Evolutionary conservation across 2,329 filamentous ascomycete genomes (phyloP).

Genomic region (Erysiphe neolycopersici): DNA sequence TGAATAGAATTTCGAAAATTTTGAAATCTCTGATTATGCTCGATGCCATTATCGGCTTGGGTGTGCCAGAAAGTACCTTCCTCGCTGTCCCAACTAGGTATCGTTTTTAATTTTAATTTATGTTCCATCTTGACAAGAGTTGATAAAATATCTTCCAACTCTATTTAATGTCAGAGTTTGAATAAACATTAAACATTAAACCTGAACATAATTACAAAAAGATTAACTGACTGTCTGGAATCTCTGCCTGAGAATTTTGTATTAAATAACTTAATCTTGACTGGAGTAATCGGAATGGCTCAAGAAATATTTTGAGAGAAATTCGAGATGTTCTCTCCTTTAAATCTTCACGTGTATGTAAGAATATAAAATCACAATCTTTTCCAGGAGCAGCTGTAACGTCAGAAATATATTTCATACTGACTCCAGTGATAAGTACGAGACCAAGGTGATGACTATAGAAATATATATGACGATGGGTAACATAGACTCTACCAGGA

Average conservation of each 20-base stretch:
- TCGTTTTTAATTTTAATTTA: constrained; percentile 25
- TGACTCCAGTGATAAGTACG: constrained; percentile 56
- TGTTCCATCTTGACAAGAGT: constrained; percentile 50
- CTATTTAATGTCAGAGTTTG: constrained; percentile 1
- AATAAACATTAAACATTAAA: neutral
- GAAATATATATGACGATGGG: constrained; percentile 70
- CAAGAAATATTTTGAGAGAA: constrained; percentile 79
- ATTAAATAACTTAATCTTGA: constrained; percentile 65
- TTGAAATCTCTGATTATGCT: constrained; percentile 16
- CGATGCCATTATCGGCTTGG: constrained; percentile 30
- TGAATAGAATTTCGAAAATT: constrained; percentile 30
- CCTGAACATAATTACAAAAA: neutral
- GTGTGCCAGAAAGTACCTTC: constrained; percentile 45
- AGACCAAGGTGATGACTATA: constrained; percentile 89
- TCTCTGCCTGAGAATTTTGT: constrained; percentile 47
- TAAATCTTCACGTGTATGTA: constrained; percentile 30
- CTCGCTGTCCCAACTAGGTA: constrained; percentile 69
- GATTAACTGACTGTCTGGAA: constrained; percentile 24
- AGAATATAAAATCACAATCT: constrained; percentile 77
- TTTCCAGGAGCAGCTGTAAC: constrained; percentile 72
- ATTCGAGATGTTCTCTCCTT: constrained; percentile 21
- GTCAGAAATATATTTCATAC: constrained; percentile 50
- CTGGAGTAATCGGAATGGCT: constrained; percentile 60
- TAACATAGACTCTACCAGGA: constrained; percentile 67
- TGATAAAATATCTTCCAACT: constrained; percentile 40